These are phyloP conservation scores for Hypoxylon lienhwacheense DNA, from an alignment of 495 filamentous ascomycete species.

Conservation along the genomic window DNA sequence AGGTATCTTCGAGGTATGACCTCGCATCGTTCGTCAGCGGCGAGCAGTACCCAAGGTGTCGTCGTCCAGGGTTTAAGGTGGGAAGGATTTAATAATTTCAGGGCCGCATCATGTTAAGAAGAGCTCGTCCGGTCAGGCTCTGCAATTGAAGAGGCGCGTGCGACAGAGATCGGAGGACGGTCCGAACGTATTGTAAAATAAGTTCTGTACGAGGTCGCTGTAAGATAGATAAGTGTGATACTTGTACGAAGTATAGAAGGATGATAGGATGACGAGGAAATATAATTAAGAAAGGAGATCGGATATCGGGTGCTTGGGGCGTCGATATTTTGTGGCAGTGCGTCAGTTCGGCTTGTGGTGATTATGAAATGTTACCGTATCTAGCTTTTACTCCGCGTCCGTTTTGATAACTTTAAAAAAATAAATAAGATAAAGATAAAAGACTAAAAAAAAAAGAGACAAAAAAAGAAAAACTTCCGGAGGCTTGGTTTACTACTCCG, in stretches of 20 bases:
- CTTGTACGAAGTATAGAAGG: slow-evolving; percentile 13
- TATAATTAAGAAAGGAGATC: slow-evolving; percentile 30
- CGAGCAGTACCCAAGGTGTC: slow-evolving; percentile 19
- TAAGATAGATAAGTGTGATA: slow-evolving; percentile 12
- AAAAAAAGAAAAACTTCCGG: no score
- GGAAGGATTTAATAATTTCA: slow-evolving; percentile 33
- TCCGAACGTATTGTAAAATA: not conserved
- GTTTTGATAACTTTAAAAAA: not conserved
- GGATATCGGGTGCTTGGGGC: slow-evolving; percentile 27
- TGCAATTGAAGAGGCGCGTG: slow-evolving; percentile 23
- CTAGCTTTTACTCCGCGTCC: slow-evolving; percentile 15
- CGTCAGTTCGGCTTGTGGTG: slow-evolving; percentile 31
- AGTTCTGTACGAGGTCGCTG: not conserved
- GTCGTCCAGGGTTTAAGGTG: slow-evolving; percentile 34
- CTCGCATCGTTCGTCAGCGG: slow-evolving; percentile 40
- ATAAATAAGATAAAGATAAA: no score
- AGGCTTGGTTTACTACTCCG: slow-evolving; percentile 21
- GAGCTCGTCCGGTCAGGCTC: slow-evolving; percentile 16
- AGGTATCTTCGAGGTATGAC: slow-evolving; percentile 24
- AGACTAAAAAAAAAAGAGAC: no score
- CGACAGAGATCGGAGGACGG: slow-evolving; percentile 6
- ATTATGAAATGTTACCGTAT: slow-evolving; percentile 33
- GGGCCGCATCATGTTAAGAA: slow-evolving; percentile 35
- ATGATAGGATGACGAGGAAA: slow-evolving; percentile 11
- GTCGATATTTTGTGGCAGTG: slow-evolving; percentile 35